Evolutionary conservation across 2,329 filamentous ascomycete genomes (phyloP).

Genomic region (Huntiella omanensis): DNA sequence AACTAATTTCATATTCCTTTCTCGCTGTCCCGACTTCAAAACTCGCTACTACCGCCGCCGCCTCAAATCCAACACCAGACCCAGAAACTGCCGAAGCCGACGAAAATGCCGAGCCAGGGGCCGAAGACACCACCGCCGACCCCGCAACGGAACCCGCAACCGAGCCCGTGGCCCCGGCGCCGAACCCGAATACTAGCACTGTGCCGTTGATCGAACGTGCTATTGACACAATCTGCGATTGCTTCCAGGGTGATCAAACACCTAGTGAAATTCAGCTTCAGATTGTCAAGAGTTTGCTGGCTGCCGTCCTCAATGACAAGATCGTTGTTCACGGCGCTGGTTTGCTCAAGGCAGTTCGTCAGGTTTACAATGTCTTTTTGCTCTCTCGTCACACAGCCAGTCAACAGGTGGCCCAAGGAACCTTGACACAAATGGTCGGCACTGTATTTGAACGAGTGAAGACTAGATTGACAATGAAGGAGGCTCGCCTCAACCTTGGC

Average conservation of each 20-base stretch:
- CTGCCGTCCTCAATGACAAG: slow-evolving; percentile 94
- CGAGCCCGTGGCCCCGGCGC: slow-evolving; percentile 25
- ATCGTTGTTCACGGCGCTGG: slow-evolving; percentile 96
- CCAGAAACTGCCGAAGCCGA: background rate
- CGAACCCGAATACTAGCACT: slow-evolving; percentile 13
- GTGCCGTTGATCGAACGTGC: slow-evolving; percentile 85
- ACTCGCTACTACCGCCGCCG: background rate
- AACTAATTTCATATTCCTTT: slow-evolving; percentile 97
- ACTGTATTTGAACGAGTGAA: slow-evolving; percentile 95
- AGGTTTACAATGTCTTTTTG: slow-evolving; percentile 98
- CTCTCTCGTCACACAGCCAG: slow-evolving; percentile 86
- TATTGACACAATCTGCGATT: slow-evolving; percentile 98
- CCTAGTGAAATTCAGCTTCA: slow-evolving; percentile 85
- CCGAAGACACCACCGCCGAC: background rate
- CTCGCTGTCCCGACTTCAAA: slow-evolving; percentile 44
- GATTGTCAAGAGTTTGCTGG: slow-evolving; percentile 90
- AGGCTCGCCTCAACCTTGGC: slow-evolving; percentile 44
- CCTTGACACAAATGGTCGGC: slow-evolving; percentile 93
- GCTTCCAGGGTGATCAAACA: slow-evolving; percentile 92
- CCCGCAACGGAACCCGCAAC: background rate
- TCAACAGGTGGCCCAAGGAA: slow-evolving; percentile 92
- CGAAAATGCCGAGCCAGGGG: background rate
- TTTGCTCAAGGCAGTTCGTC: slow-evolving; percentile 83
- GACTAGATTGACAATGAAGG: slow-evolving; percentile 68
- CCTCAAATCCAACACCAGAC: background rate